Conservation (phyloP, 2,329 filamentous ascomycete genomes). For the Camillea tinctor region DNA sequence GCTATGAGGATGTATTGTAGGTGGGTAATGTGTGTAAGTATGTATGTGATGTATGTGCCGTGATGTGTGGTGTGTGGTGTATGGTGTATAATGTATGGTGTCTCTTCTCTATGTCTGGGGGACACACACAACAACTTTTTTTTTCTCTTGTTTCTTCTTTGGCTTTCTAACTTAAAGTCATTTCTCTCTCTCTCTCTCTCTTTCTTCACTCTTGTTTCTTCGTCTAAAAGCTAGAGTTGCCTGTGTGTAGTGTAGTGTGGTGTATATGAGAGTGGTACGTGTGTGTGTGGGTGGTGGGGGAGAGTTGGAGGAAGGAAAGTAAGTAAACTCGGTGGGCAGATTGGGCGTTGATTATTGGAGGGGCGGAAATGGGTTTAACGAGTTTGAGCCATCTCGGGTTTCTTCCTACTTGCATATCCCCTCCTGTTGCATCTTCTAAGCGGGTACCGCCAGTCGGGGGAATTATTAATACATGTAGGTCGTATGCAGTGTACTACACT, state of each 20-base stretch:
- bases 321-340: conserved; percentile 4
- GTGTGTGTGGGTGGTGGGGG: conserved; percentile 22
- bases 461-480: neutral
- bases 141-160: no score
- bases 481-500: neutral
- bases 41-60: no score
- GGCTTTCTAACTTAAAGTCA: no score
- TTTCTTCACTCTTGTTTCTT: neutral
- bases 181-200: no score
- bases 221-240: neutral
- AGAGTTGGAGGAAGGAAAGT: conserved; percentile 20
- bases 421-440: neutral
- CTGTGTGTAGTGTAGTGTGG: neutral
- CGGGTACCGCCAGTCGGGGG: neutral
- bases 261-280: no score
- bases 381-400: neutral
- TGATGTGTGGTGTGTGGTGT: no score
- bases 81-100: no score
- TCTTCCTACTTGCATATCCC: neutral
- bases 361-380: conserved; percentile 5
- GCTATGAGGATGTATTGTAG: no score
- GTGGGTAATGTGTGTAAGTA: no score
- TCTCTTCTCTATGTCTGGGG: no score
- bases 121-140: no score
- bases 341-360: conserved; percentile 18